Evolutionary conservation across 441 rosid species (phyloP), one percentile per base, ranked within the genome.

Genomic region (Jatropha multifida): DNA sequence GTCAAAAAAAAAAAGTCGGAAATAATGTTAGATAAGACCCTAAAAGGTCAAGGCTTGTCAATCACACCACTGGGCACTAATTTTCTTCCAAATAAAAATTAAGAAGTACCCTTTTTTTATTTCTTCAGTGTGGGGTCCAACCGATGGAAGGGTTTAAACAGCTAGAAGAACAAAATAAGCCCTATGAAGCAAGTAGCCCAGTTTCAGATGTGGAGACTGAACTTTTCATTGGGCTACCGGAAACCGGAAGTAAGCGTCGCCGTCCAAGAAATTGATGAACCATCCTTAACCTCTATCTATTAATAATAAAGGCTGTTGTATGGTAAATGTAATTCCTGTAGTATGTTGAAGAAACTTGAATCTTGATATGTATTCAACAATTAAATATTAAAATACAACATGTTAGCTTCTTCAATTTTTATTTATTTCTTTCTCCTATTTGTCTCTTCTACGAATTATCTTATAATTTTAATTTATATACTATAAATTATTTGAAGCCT

Each of bases 191-290:
- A 59, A 79, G 86, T 52, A 85, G 82, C 74, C 89, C 92, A 40
- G 81, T 78, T 69, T 93, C 91, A n/a, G 94, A 89, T 15, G 96
- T 95, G 80, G 99, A 92, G 85, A 95, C 99, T 1, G 96, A 90
- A 59, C 61, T 95, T 78, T 93, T 88, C 85, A 93, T 91, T 20
- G 97, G 97, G 61, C 88, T 71, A 0, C 87, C 94, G 10, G 90
- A 86, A 78, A 81, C 85, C 66, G 82, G 88, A 79, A 54, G 71
- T 18, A 86, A 66, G 70, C 79, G 74, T 20, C 18, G 79, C 68
- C 69, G 62, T 18, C 80, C 67, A 2, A 40, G 26, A 5, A 72
- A 56, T 26, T 77, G 72, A 77, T 44, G 51, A 7, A 42, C 61
- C n/a, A 20, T 41, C n/a, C 17, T 44, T 44, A 44, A 6, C 0